Evolutionary conservation across 768 basidiomycete genomes (phyloP).

Genomic region (Vararia minispora): DNA sequence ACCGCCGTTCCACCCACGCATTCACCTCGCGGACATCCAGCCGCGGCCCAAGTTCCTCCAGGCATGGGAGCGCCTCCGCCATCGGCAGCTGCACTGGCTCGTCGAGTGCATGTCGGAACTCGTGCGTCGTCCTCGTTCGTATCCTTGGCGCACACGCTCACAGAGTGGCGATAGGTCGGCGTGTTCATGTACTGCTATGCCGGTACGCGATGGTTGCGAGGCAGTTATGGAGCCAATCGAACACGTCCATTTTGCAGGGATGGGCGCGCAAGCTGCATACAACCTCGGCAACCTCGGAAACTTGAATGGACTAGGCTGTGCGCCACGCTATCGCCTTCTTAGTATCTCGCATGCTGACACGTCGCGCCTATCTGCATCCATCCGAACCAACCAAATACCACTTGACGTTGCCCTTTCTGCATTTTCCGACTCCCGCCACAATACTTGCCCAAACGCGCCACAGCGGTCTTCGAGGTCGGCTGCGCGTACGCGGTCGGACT

Average conservation of each 20-base stretch:
- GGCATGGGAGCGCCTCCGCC: slow-evolving; percentile 18
- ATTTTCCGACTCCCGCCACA: no score
- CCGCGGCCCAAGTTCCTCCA: slow-evolving; percentile 12
- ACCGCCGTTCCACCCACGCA: slow-evolving; percentile 12
- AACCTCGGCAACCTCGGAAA: slow-evolving; percentile 19
- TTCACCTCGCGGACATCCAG: slow-evolving; percentile 17
- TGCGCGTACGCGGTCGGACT: slow-evolving; percentile 28
- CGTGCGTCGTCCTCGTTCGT: slow-evolving; percentile 13
- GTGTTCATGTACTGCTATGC: slow-evolving; percentile 22
- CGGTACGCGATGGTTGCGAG: no score
- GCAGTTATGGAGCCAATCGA: no score
- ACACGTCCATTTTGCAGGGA: no score
- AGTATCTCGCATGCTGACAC: no score
- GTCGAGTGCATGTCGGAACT: slow-evolving; percentile 23
- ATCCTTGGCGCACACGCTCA: not conserved
- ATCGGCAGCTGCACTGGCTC: slow-evolving; percentile 20
- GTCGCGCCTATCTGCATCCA: no score
- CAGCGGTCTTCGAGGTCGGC: slow-evolving; percentile 24
- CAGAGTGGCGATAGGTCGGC: slow-evolving; percentile 15
- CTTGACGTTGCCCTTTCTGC: no score
- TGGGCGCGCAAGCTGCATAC: slow-evolving; percentile 24
- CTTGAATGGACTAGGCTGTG: slow-evolving; percentile 17
- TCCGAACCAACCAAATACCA: no score
- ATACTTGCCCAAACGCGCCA: no score
- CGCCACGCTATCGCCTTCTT: no score